phyloP scores from a whole-genome alignment of 805 yeast species.

The Saccharomycopsis fibuligera region DNA sequence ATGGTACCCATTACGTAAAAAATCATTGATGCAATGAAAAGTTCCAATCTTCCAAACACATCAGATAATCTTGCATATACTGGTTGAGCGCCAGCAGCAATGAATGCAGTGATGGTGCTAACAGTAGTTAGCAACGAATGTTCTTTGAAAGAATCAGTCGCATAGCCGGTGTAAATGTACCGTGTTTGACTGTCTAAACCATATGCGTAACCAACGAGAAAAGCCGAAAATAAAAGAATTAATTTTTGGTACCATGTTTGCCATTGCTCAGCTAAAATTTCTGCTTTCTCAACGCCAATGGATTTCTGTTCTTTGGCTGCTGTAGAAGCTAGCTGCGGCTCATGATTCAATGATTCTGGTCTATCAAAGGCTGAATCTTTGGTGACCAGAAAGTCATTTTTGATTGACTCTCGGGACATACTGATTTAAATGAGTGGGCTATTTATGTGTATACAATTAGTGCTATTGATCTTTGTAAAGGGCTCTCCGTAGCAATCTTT shows the following conservation, averaged over 20 bases:
- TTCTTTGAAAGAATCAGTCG: conserved; percentile 40
- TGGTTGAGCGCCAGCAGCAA: conserved; percentile 53
- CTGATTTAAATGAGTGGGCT: too few species aligned
- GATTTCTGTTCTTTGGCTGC: background rate
- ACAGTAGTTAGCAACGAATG: conserved; percentile 50
- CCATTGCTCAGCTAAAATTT: conserved; percentile 48
- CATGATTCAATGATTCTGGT: too few species aligned
- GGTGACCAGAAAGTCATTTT: too few species aligned
- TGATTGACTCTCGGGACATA: too few species aligned
- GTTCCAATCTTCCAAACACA: conserved; percentile 47
- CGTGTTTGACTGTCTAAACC: conserved; percentile 50
- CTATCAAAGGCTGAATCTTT: too few species aligned
- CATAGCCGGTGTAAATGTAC: conserved; percentile 38
- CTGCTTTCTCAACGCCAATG: conserved; percentile 49
- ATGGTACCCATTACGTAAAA: conserved; percentile 52
- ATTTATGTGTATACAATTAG: too few species aligned
- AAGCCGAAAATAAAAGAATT: conserved; percentile 41
- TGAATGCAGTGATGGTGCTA: conserved; percentile 43
- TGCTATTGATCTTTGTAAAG: too few species aligned
- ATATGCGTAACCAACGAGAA: conserved; percentile 51
- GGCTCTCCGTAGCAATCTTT: too few species aligned
- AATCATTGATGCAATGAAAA: conserved; percentile 39
- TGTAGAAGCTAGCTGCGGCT: too few species aligned
- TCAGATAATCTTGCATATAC: conserved; percentile 52
- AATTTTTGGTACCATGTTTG: conserved; percentile 30